Percentiles rank a stretch among this genome's conserved stretches.
Conservation (phyloP, 31 red algal species). For the Asparagopsis taxiformis region DNA sequence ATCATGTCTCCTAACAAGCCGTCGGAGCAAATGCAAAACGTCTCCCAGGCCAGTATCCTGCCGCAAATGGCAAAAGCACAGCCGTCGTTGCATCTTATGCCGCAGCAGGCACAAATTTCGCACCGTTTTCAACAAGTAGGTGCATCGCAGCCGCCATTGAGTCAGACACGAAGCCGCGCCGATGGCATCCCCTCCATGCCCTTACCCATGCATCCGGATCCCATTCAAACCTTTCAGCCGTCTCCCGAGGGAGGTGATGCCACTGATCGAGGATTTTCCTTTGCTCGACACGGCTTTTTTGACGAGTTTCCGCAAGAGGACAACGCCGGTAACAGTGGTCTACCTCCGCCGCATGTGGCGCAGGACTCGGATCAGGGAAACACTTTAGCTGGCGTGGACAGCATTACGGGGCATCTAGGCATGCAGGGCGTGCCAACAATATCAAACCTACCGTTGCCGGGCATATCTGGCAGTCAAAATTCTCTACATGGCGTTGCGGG, state of each 20-base stretch:
- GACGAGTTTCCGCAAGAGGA: conserved; percentile 33
- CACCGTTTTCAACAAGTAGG: conserved; percentile 20
- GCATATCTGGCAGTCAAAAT: conserved; percentile 3
- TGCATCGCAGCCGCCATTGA: neutral
- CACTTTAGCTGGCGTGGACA: conserved; percentile 24
- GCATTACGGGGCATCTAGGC: conserved; percentile 24
- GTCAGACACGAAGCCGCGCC: conserved; percentile 20
- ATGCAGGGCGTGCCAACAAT: conserved; percentile 29
- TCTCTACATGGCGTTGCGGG: neutral
- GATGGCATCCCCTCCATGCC: conserved; percentile 5
- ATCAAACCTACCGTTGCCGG: conserved; percentile 33
- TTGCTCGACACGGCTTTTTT: conserved; percentile 23
- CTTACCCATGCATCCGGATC: conserved; percentile 34
- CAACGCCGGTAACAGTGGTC: neutral
- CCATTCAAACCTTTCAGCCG: conserved; percentile 28
- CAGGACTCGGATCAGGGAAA: conserved; percentile 11
- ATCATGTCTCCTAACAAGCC: neutral
- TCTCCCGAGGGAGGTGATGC: conserved; percentile 12
- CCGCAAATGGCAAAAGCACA: conserved; percentile 46
- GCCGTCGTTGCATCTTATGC: neutral
- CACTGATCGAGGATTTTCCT: conserved; percentile 22
- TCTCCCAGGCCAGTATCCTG: neutral
- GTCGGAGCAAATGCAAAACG: neutral
- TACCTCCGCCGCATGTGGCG: conserved; percentile 13
- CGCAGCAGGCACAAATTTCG: neutral